Evolutionary conservation across 345 rosid species (phyloP).

Genomic region (Mangifera indica): DNA sequence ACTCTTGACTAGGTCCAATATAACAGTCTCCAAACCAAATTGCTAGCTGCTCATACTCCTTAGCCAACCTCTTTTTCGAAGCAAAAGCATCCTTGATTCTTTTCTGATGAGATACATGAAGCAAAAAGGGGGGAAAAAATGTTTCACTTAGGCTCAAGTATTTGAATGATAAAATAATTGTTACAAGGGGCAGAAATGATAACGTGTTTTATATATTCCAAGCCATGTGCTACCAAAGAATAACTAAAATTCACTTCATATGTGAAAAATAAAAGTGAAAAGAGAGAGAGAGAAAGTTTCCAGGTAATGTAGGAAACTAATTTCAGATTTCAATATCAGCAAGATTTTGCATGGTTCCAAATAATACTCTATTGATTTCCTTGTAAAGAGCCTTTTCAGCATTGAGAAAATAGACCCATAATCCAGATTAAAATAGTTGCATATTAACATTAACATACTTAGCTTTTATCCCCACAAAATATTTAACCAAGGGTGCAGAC

Average conservation of each 20-base stretch:
- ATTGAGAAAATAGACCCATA: no score
- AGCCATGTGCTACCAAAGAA: background rate
- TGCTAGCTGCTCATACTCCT: conserved; percentile 78
- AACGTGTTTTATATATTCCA: background rate
- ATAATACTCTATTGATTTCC: no score
- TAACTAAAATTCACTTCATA: background rate
- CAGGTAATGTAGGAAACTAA: no score
- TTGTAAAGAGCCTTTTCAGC: no score
- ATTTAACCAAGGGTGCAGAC: background rate
- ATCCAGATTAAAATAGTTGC: no score
- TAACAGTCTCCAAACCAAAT: conserved; percentile 71
- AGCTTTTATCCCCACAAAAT: background rate
- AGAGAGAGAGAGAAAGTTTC: no score
- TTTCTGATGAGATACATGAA: conserved; percentile 42
- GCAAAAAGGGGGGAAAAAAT: background rate
- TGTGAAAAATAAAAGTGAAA: no score
- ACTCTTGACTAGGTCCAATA: conserved; percentile 33
- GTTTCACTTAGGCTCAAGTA: background rate
- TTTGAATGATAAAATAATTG: background rate
- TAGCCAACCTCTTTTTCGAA: conserved; percentile 49
- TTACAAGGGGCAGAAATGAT: background rate
- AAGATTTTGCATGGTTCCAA: no score
- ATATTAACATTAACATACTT: background rate
- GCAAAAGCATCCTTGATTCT: conserved; percentile 63
- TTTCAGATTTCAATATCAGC: no score